These are phyloP conservation scores for Podospora didyma DNA, from an alignment of 495 filamentous ascomycete genomes.

Conservation along the genomic window DNA sequence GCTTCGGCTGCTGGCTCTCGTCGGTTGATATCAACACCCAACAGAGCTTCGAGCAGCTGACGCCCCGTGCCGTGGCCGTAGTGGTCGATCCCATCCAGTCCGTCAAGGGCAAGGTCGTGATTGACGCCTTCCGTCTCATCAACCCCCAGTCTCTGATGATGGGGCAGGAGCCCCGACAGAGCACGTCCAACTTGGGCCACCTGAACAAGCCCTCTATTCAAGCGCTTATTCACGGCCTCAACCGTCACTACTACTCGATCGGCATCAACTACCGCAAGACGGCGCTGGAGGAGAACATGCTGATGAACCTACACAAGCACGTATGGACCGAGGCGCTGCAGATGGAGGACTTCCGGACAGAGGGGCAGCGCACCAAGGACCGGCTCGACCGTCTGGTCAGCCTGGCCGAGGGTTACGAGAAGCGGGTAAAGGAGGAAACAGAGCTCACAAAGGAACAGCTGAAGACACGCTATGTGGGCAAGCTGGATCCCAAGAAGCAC, in stretches of 20 bases:
- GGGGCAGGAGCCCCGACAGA: slow-evolving; percentile 97
- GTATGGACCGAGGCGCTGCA: slow-evolving; percentile 97
- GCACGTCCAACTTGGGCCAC: slow-evolving; percentile 94
- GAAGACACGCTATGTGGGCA: slow-evolving; percentile 98
- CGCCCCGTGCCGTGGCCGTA: slow-evolving; percentile 90
- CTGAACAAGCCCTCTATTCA: slow-evolving; percentile 99
- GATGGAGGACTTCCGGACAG: slow-evolving; percentile 92
- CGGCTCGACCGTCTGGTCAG: slow-evolving; percentile 80
- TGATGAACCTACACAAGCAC: slow-evolving; percentile 99
- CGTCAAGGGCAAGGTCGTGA: slow-evolving; percentile 98
- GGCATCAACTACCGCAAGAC: slow-evolving; percentile 98
- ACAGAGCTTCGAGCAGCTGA: slow-evolving; percentile 97
- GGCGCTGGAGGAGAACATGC: slow-evolving; percentile 96
- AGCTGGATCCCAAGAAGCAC: slow-evolving; percentile 99
- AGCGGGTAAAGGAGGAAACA: slow-evolving; percentile 96
- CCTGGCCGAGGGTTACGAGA: slow-evolving; percentile 95
- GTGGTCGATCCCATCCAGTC: slow-evolving; percentile 98
- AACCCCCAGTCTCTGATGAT: slow-evolving; percentile 98
- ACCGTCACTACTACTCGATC: slow-evolving; percentile 98
- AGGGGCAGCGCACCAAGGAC: slow-evolving; percentile 78
- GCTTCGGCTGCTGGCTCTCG: slow-evolving; percentile 98
- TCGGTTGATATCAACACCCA: slow-evolving; percentile 99
- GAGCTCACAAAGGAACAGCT: slow-evolving; percentile 95
- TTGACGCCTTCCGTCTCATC: slow-evolving; percentile 98
- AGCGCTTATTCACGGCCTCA: slow-evolving; percentile 96